Evolutionary conservation across 2,329 filamentous ascomycete genomes (phyloP).

Genomic region (Trichoderma lentiforme): DNA sequence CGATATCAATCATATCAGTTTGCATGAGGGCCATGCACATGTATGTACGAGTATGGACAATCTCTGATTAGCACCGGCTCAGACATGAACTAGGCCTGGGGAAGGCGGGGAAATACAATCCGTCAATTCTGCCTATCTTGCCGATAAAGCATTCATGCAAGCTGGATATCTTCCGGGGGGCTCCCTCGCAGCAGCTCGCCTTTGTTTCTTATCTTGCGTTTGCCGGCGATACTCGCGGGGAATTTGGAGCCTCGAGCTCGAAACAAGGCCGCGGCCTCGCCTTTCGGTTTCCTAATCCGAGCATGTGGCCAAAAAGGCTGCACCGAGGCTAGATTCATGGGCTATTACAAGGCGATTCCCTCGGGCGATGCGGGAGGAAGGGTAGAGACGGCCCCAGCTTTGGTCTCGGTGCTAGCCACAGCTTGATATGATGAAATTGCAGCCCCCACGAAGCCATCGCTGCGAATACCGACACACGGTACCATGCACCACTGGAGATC

Average conservation of each 20-base stretch:
- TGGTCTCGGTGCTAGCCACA: not conserved
- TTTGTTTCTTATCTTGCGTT: slow-evolving; percentile 1
- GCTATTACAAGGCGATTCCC: not conserved
- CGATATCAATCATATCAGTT: not conserved
- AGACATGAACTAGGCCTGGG: not conserved
- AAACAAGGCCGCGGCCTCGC: not conserved
- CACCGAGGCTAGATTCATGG: not conserved
- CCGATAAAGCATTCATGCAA: slow-evolving; percentile 3
- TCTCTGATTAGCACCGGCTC: slow-evolving; percentile 2
- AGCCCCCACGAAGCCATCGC: slow-evolving; percentile 3
- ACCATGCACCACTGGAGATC: slow-evolving; percentile 7
- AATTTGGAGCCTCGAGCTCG: not conserved
- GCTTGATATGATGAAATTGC: not conserved
- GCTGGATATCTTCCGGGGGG: not conserved
- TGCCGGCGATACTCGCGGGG: slow-evolving; percentile 7
- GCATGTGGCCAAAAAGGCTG: not conserved
- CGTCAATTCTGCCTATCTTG: slow-evolving; percentile 14
- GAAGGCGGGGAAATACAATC: slow-evolving; percentile 16
- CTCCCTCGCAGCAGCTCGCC: not conserved
- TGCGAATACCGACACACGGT: not conserved
- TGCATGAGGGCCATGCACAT: not conserved
- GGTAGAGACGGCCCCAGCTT: not conserved
- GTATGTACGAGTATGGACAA: not conserved
- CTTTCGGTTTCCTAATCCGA: not conserved
- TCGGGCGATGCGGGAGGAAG: not conserved